Conservation (phyloP, 257 asterid genomes). For the Solanum gandarillasii region DNA sequence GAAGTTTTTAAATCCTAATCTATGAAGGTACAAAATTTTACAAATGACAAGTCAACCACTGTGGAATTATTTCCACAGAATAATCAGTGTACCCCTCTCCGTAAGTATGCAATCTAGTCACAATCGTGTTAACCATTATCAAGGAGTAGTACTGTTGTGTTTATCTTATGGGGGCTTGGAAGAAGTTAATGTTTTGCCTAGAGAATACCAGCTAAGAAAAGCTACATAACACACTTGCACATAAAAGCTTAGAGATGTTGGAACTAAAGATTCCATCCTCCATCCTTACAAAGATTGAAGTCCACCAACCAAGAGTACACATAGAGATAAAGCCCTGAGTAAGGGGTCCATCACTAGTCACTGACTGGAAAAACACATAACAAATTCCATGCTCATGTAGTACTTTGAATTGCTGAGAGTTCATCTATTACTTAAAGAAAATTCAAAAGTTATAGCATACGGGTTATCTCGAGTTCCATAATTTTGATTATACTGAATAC, state of each 20-base stretch:
- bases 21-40: neutral
- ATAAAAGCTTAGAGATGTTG: neutral
- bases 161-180: neutral
- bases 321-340: neutral
- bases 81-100: neutral
- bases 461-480: neutral
- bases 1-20: neutral
- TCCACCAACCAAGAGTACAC: neutral
- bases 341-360: neutral
- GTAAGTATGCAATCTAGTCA: neutral
- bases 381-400: neutral
- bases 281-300: neutral
- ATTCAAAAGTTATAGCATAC: neutral
- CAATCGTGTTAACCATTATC: neutral
- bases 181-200: neutral
- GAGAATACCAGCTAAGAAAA: neutral
- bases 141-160: neutral
- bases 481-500: neutral
- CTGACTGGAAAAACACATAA: neutral
- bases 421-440: neutral
- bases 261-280: neutral
- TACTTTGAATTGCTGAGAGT: neutral
- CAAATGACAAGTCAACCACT: neutral
- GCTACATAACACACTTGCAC: neutral
- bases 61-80: neutral